phyloP scores from a whole-genome alignment of 1,284 basidiomycete species.

The Athelia psychrophila region DNA sequence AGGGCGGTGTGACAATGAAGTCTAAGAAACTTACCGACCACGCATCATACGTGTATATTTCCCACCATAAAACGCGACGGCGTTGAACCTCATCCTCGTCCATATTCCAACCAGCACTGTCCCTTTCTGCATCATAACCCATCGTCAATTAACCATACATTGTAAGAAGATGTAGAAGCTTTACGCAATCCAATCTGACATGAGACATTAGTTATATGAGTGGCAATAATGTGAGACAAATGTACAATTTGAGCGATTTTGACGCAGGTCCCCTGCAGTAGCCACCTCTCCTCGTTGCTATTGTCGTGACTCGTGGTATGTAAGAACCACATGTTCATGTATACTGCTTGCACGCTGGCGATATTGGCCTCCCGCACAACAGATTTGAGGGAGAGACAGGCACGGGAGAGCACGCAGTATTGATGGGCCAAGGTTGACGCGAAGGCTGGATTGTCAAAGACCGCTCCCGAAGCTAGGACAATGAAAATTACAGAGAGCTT shows the following conservation, averaged over 20 bases:
- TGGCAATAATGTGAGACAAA: no score
- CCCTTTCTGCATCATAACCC: slow-evolving; percentile 38
- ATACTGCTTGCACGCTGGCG: slow-evolving; percentile 47
- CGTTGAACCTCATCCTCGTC: slow-evolving; percentile 45
- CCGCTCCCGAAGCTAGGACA: slow-evolving; percentile 40
- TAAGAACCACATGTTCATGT: slow-evolving; percentile 42
- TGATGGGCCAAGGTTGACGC: slow-evolving; percentile 31
- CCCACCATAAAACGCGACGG: slow-evolving; percentile 53
- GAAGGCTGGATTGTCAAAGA: slow-evolving; percentile 34
- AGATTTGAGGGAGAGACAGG: slow-evolving; percentile 41
- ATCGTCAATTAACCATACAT: background rate
- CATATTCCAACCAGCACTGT: slow-evolving; percentile 48
- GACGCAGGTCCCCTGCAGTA: slow-evolving; percentile 40
- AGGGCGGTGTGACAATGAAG: no score
- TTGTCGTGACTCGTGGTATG: slow-evolving; percentile 33
- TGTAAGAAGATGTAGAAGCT: slow-evolving; percentile 10
- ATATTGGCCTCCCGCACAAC: slow-evolving; percentile 39
- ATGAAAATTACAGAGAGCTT: slow-evolving; percentile 48
- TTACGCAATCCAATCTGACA: slow-evolving; percentile 49
- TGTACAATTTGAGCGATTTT: slow-evolving; percentile 44
- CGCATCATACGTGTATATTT: slow-evolving; percentile 47
- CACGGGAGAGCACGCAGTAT: slow-evolving; percentile 42
- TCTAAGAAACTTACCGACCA: slow-evolving; percentile 37
- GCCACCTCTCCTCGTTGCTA: slow-evolving; percentile 45
- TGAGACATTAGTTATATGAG: background rate